phyloP scores from a whole-genome alignment of 2,329 filamentous ascomycete species.

The Sporothrix sp. region DNA sequence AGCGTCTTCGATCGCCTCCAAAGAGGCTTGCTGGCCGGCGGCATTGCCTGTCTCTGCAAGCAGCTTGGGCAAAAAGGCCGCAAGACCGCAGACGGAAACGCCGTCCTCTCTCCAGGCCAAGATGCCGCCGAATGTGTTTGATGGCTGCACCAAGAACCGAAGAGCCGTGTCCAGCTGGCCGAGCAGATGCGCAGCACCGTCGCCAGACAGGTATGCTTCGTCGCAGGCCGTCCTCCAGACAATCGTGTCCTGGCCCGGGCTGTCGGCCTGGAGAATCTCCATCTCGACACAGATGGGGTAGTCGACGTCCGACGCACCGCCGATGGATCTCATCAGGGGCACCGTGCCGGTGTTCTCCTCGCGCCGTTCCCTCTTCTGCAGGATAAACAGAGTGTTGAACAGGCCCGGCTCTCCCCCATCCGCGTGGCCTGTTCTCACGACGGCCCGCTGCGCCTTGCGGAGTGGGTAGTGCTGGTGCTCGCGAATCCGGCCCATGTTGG shows the following conservation, averaged over 20 bases:
- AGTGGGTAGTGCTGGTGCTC: conserved; percentile 70
- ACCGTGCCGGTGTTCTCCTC: background rate
- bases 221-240: conserved; percentile 65
- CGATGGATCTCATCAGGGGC: conserved; percentile 51
- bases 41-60: background rate
- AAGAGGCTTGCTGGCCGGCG: no score
- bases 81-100: conserved; percentile 58
- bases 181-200: conserved; percentile 43
- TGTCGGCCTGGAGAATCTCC: conserved; percentile 42
- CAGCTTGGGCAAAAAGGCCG: conserved; percentile 28
- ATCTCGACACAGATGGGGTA: conserved; percentile 78
- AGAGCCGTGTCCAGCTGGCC: conserved; percentile 51
- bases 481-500: conserved; percentile 54
- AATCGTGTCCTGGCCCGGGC: conserved; percentile 1
- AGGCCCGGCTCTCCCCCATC: conserved; percentile 27
- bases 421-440: conserved; percentile 25
- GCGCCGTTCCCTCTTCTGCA: conserved; percentile 32
- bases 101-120: conserved; percentile 42
- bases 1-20: no score
- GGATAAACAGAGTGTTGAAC: conserved; percentile 49
- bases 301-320: conserved; percentile 59
- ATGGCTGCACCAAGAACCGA: conserved; percentile 37
- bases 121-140: conserved; percentile 23
- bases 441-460: conserved; percentile 52
- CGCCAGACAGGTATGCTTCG: conserved; percentile 38